Conservation (phyloP, 1,284 basidiomycete genomes). For the Rhizopogon hawkerae region DNA sequence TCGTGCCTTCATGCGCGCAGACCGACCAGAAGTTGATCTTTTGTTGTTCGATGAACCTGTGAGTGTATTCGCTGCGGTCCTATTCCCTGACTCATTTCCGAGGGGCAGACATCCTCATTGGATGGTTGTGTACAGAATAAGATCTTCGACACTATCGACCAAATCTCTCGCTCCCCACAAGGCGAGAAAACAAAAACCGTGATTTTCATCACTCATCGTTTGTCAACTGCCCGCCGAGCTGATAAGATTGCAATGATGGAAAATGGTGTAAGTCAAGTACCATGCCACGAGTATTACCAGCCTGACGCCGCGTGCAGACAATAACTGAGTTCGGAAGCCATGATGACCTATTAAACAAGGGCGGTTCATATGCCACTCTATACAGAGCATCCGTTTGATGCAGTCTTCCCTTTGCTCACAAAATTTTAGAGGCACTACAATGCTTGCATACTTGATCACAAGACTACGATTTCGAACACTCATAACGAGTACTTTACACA, state of each 20-base stretch:
- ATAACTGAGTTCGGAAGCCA: conserved; percentile 77
- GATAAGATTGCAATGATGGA: conserved; percentile 84
- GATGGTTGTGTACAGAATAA: conserved; percentile 74
- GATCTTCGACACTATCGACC: conserved; percentile 65
- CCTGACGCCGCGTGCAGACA: conserved; percentile 36
- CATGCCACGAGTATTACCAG: conserved; percentile 11
- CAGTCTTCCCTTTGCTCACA: neutral
- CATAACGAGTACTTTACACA: conserved; percentile 7
- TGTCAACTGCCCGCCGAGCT: conserved; percentile 69
- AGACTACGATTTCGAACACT: conserved; percentile 7
- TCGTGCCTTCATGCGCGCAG: conserved; percentile 74
- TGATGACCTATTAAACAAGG: conserved; percentile 54
- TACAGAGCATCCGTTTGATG: conserved; percentile 58
- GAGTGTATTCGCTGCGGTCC: conserved; percentile 14
- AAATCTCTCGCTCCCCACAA: conserved; percentile 45
- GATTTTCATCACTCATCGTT: conserved; percentile 77
- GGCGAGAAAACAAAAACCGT: conserved; percentile 61
- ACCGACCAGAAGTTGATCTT: conserved; percentile 65
- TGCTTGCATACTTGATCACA: conserved; percentile 20
- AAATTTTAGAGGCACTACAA: conserved; percentile 12
- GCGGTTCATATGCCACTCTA: conserved; percentile 60
- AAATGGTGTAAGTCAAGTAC: conserved; percentile 49
- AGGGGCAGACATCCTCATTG: conserved; percentile 60
- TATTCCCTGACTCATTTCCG: neutral
- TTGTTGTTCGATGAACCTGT: conserved; percentile 77